phyloP scores from a whole-genome alignment of 768 basidiomycete genomes.

The Rossbeevera mucosa region DNA sequence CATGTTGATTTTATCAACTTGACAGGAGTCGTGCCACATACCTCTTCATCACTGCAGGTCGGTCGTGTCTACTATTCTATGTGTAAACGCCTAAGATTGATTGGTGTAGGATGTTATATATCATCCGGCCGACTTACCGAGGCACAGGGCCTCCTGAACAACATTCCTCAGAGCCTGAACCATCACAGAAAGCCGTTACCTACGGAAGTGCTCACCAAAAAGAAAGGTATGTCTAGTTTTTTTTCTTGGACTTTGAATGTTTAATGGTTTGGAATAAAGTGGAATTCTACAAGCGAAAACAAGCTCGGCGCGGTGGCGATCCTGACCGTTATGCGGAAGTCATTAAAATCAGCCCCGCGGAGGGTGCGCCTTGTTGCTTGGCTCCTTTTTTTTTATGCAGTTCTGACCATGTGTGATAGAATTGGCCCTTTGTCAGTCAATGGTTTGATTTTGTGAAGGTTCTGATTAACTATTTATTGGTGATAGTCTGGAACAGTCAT shows the following conservation, averaged over 20 bases:
- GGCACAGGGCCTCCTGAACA: slow-evolving; percentile 59
- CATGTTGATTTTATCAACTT: neutral
- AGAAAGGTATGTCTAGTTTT: slow-evolving; percentile 51
- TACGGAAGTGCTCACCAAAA: slow-evolving; percentile 73
- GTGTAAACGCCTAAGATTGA: neutral
- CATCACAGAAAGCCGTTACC: slow-evolving; percentile 66
- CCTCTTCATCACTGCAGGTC: slow-evolving; percentile 69
- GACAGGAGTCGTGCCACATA: slow-evolving; percentile 75
- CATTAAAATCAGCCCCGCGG: slow-evolving; percentile 64
- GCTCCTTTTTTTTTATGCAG: neutral
- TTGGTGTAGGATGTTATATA: slow-evolving; percentile 52
- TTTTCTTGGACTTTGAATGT: neutral
- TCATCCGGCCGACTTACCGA: slow-evolving; percentile 51
- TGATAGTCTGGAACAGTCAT: slow-evolving; percentile 75
- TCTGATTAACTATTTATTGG: slow-evolving; percentile 4
- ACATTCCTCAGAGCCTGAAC: slow-evolving; percentile 55
- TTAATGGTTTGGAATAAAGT: slow-evolving; percentile 39
- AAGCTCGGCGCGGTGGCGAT: slow-evolving; percentile 49
- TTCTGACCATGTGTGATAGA: slow-evolving; percentile 37
- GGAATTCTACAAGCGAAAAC: slow-evolving; percentile 70
- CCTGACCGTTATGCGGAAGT: slow-evolving; percentile 47
- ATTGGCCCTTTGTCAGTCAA: slow-evolving; percentile 59
- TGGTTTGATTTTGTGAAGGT: neutral
- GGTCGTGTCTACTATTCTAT: slow-evolving; percentile 3
- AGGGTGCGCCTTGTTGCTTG: slow-evolving; percentile 42